Evolutionary conservation across 108 stramenopile species (phyloP).

Genomic region (Thalassiosira profunda): DNA sequence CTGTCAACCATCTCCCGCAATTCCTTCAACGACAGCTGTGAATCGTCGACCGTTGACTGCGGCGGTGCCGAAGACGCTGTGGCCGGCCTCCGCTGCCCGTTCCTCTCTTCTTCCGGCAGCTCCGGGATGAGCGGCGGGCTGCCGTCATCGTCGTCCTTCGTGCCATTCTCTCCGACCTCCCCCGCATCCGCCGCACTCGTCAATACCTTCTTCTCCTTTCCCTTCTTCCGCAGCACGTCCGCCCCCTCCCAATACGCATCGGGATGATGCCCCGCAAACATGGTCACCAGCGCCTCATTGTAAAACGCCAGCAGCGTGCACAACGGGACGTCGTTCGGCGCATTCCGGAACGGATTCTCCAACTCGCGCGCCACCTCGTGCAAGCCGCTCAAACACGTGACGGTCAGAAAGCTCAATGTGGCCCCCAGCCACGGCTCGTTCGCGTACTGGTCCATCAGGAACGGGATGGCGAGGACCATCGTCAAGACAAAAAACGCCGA

Average conservation of each 20-base stretch:
- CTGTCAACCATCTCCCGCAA: constrained; percentile 43
- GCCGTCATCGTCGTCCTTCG: neutral
- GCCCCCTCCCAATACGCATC: constrained; percentile 71
- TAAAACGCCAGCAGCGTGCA: constrained; percentile 68
- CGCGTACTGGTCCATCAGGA: constrained; percentile 76
- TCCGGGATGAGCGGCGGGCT: neutral
- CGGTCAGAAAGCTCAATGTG: constrained; percentile 63
- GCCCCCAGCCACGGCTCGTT: constrained; percentile 54
- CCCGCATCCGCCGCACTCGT: neutral
- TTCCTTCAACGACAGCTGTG: constrained; percentile 8
- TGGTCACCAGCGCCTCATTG: constrained; percentile 79
- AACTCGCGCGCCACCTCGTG: constrained; percentile 85
- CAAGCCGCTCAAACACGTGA: constrained; percentile 66
- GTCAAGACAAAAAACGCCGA: constrained; percentile 62
- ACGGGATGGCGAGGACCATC: constrained; percentile 55
- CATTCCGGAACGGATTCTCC: constrained; percentile 84
- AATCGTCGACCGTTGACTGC: constrained; percentile 10
- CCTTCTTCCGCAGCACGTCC: constrained; percentile 19
- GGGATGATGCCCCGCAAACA: constrained; percentile 81
- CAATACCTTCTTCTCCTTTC: neutral
- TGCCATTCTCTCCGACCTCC: neutral
- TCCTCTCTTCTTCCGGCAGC: neutral
- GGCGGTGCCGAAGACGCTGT: neutral
- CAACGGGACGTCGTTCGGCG: constrained; percentile 77
- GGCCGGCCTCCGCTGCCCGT: neutral